Conservation (phyloP, 2,329 filamentous ascomycete genomes). For the Dactylellina sp. region DNA sequence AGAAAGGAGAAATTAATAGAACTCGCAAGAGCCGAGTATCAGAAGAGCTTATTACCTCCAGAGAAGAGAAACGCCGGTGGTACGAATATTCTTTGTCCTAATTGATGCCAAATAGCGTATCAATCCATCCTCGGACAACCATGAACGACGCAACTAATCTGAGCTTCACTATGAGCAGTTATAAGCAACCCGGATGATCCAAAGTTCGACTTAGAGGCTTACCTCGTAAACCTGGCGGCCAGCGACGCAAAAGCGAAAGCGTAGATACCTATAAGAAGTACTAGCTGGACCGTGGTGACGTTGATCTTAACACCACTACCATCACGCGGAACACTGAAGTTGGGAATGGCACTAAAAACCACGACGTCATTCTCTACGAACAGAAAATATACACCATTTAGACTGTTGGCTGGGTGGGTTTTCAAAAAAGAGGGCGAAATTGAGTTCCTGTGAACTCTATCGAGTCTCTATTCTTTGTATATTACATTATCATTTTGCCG, state of each 20-base stretch:
- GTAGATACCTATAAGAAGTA: constrained; percentile 6
- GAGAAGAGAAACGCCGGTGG: constrained; percentile 61
- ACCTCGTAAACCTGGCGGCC: constrained; percentile 73
- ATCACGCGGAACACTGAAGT: background rate
- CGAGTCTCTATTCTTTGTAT: constrained; percentile 53
- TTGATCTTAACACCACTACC: background rate
- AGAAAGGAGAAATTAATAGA: constrained; percentile 92
- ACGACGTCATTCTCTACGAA: constrained; percentile 22
- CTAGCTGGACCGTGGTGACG: background rate
- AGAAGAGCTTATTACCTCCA: constrained; percentile 76
- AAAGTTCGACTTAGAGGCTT: constrained; percentile 93
- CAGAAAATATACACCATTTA: constrained; percentile 12
- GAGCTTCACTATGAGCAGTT: constrained; percentile 65
- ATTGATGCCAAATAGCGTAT: background rate
- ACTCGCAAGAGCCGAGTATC: constrained; percentile 90
- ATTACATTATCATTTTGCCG: constrained; percentile 53
- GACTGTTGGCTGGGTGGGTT: constrained; percentile 7
- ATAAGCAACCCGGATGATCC: constrained; percentile 83
- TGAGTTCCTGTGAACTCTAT: background rate
- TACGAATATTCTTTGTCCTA: constrained; percentile 57
- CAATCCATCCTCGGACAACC: too few species aligned
- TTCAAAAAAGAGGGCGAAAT: background rate
- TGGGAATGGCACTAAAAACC: background rate
- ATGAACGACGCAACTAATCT: background rate
- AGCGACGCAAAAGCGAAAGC: constrained; percentile 61